Conservation (phyloP, 352 stramenopile genomes). For the Pythium guiyangense region DNA sequence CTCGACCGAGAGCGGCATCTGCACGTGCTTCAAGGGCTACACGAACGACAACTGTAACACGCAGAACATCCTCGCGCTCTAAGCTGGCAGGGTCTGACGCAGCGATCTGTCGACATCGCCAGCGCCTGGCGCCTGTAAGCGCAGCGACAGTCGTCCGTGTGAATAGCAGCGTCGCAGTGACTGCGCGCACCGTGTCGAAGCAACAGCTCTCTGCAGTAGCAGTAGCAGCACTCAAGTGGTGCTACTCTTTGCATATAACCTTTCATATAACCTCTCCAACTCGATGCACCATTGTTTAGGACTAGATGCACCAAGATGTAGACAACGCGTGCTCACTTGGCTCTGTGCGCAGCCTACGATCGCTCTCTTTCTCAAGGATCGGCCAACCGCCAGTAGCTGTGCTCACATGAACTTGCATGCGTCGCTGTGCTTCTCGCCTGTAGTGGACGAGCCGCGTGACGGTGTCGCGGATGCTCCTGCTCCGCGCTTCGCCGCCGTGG, state of each 20-base stretch:
- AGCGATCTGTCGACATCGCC: background rate
- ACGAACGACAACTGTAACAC: slow-evolving; percentile 83
- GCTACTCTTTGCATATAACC: too few species aligned
- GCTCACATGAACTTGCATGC: slow-evolving; percentile 14
- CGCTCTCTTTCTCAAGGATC: background rate
- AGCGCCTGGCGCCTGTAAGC: too few species aligned
- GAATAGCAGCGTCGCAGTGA: too few species aligned
- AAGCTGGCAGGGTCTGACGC: slow-evolving; percentile 7
- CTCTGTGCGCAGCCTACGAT: background rate
- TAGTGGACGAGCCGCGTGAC: background rate
- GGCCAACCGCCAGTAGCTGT: background rate
- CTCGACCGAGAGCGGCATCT: slow-evolving; percentile 55
- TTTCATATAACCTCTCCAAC: too few species aligned
- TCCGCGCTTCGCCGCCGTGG: background rate
- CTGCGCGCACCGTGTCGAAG: too few species aligned
- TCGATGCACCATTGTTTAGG: too few species aligned
- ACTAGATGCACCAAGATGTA: too few species aligned
- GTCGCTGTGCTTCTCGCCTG: background rate
- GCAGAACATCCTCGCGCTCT: slow-evolving; percentile 79
- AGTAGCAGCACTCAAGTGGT: too few species aligned
- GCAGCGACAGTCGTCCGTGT: background rate
- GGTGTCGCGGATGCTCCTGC: background rate
- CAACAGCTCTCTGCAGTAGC: too few species aligned
- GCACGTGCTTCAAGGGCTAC: slow-evolving; percentile 88
- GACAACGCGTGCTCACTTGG: too few species aligned